Evolutionary conservation across 257 asterid genomes (phyloP).

Genomic region (Solanum habrochaites): DNA sequence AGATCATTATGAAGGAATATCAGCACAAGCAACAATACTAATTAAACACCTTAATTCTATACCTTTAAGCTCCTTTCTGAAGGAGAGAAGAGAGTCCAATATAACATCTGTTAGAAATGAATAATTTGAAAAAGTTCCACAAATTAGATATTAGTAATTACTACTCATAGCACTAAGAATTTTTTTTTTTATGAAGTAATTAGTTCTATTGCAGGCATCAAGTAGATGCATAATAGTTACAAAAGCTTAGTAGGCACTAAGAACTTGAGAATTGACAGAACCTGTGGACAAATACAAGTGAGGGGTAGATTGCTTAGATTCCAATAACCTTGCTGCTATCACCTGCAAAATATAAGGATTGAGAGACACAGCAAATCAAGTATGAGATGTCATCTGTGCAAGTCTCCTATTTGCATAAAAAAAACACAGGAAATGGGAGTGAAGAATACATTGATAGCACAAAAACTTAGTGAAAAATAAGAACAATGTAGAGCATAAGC

Average conservation of each 20-base stretch:
- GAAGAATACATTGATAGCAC: neutral
- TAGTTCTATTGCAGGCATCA: too few species aligned
- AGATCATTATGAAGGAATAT: slow-evolving; percentile 5
- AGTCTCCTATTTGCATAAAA: neutral
- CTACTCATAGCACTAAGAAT: neutral
- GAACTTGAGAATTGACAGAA: slow-evolving; percentile 1
- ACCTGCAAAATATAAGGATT: slow-evolving; percentile 36
- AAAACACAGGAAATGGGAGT: neutral
- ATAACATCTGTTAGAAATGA: slow-evolving; percentile 62
- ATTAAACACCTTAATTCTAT: slow-evolving; percentile 7
- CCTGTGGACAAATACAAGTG: slow-evolving; percentile 95
- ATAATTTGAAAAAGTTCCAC: slow-evolving; percentile 11
- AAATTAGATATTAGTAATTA: neutral
- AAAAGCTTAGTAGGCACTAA: neutral
- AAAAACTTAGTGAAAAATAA: neutral
- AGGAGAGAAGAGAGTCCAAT: slow-evolving; percentile 86
- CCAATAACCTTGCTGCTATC: slow-evolving; percentile 89
- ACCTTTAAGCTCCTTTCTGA: slow-evolving; percentile 98
- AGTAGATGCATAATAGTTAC: too few species aligned
- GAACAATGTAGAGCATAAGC: neutral
- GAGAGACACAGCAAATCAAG: neutral
- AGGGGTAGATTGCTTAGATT: slow-evolving; percentile 90
- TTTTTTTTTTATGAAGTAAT: too few species aligned
- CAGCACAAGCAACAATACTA: neutral
- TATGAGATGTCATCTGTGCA: neutral